A percentile compares a stretch with the other conserved stretches of the same genome.
phyloP scores from a whole-genome alignment of 495 filamentous ascomycete species.

The Neurospora sp. region DNA sequence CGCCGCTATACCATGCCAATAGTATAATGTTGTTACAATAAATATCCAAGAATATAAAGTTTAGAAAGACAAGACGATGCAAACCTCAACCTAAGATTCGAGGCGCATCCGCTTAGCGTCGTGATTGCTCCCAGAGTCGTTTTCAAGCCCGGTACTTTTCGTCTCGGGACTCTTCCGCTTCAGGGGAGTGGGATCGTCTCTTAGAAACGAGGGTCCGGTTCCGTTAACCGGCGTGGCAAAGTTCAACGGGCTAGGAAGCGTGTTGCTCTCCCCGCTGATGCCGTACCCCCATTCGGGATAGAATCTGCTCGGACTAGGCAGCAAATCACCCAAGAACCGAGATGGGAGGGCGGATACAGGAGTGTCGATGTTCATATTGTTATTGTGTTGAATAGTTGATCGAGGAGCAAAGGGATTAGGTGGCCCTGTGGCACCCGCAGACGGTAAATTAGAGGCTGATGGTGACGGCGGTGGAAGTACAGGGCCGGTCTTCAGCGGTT shows the following conservation, averaged over 20 bases:
- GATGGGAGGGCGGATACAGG: conserved; percentile 96
- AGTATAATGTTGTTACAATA: neutral
- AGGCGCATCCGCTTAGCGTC: neutral
- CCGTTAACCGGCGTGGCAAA: conserved; percentile 79
- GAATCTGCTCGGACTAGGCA: conserved; percentile 82
- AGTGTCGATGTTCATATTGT: conserved; percentile 76
- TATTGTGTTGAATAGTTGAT: conserved; percentile 50
- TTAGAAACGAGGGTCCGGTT: conserved; percentile 57
- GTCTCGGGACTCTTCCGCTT: conserved; percentile 43
- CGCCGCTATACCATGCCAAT: neutral
- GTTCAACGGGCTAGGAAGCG: conserved; percentile 81
- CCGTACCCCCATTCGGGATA: conserved; percentile 80
- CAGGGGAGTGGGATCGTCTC: conserved; percentile 34
- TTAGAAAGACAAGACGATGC: neutral
- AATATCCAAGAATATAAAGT: neutral
- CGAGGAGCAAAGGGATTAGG: conserved; percentile 94
- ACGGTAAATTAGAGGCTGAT: conserved; percentile 68
- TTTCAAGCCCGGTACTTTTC: conserved; percentile 20
- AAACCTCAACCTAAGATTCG: neutral
- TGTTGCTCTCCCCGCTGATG: conserved; percentile 55
- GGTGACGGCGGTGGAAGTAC: conserved; percentile 92
- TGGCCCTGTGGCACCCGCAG: conserved; percentile 84
- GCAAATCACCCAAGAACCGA: conserved; percentile 74
- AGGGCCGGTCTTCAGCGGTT: conserved; percentile 39
- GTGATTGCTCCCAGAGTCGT: conserved; percentile 6